phyloP scores from a whole-genome alignment of 805 yeast genomes.

The Maudiozyma serrabonitensis region DNA sequence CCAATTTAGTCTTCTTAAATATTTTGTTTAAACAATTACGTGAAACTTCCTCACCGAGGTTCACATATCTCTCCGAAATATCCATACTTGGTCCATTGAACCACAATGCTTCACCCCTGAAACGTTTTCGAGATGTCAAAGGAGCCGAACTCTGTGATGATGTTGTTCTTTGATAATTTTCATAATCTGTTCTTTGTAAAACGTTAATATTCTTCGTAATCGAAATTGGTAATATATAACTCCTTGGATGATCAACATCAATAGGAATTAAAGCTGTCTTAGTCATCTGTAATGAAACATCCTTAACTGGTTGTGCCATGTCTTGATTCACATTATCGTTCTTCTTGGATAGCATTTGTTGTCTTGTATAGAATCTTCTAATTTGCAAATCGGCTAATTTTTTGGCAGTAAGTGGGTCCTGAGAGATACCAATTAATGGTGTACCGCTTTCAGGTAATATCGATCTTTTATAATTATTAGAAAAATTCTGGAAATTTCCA shows the following conservation, averaged over 20 bases:
- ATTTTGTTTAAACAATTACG: slow-evolving; percentile 4
- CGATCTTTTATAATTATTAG: neutral
- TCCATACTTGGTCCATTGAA: slow-evolving; percentile 57
- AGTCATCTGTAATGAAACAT: slow-evolving; percentile 21
- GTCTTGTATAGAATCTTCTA: slow-evolving; percentile 17
- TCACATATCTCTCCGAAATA: slow-evolving; percentile 33
- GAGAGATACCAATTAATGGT: neutral
- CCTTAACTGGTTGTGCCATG: slow-evolving; percentile 18
- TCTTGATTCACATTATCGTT: slow-evolving; percentile 15
- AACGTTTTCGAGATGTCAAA: slow-evolving; percentile 14
- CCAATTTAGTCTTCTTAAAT: slow-evolving; percentile 3
- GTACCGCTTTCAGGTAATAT: neutral
- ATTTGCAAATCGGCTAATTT: slow-evolving; percentile 19
- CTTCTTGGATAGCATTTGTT: slow-evolving; percentile 13
- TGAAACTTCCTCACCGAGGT: slow-evolving; percentile 15
- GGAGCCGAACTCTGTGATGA: slow-evolving; percentile 10
- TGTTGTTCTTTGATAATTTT: slow-evolving; percentile 15
- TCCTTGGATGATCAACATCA: slow-evolving; percentile 21
- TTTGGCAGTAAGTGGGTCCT: slow-evolving; percentile 14
- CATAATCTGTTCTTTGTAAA: slow-evolving; percentile 30
- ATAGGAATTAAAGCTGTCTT: slow-evolving; percentile 17
- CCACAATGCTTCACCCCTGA: slow-evolving; percentile 46
- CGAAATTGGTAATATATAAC: slow-evolving; percentile 25
- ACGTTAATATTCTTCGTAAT: slow-evolving; percentile 29
- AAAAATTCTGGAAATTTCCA: neutral